phyloP scores from a whole-genome alignment of 2,329 filamentous ascomycete species.

The Colletotrichum sojae region DNA sequence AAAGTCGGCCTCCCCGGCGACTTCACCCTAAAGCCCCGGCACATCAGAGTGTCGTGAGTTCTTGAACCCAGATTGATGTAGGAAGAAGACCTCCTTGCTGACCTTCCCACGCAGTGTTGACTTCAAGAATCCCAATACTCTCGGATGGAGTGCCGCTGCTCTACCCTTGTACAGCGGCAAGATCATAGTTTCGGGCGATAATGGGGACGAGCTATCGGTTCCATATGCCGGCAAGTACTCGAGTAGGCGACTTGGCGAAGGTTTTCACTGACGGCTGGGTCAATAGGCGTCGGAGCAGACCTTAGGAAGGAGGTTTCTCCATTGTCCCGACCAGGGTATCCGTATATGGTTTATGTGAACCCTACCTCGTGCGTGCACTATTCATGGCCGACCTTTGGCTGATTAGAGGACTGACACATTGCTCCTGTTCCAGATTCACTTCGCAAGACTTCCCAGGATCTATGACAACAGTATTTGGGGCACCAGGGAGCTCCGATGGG shows the following conservation, averaged over 20 bases:
- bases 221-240: slow-evolving; percentile 48
- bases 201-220: slow-evolving; percentile 51
- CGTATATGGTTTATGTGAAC: slow-evolving; percentile 7
- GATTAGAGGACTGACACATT: not conserved
- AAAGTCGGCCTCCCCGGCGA: slow-evolving; percentile 41
- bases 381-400: too few species aligned
- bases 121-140: slow-evolving; percentile 46
- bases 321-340: slow-evolving; percentile 35
- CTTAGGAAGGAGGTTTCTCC: slow-evolving; percentile 41
- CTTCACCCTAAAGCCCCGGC: slow-evolving; percentile 44
- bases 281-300: slow-evolving; percentile 42
- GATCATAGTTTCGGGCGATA: slow-evolving; percentile 48
- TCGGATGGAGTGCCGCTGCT: slow-evolving; percentile 45
- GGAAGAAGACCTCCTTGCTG: not conserved
- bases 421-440: slow-evolving; percentile 54
- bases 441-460: slow-evolving; percentile 42
- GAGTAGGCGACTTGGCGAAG: fast-evolving
- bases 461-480: slow-evolving; percentile 42
- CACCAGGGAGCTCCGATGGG: slow-evolving; percentile 43
- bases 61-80: not conserved
- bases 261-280: not conserved
- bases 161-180: slow-evolving; percentile 53
- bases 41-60: slow-evolving; percentile 43
- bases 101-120: slow-evolving; percentile 40
- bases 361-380: not conserved